Percentiles rank a stretch among this genome's conserved stretches.
Evolutionary conservation across 1,139 yeast species (phyloP).

Genomic region (Suhomyces maxii): DNA sequence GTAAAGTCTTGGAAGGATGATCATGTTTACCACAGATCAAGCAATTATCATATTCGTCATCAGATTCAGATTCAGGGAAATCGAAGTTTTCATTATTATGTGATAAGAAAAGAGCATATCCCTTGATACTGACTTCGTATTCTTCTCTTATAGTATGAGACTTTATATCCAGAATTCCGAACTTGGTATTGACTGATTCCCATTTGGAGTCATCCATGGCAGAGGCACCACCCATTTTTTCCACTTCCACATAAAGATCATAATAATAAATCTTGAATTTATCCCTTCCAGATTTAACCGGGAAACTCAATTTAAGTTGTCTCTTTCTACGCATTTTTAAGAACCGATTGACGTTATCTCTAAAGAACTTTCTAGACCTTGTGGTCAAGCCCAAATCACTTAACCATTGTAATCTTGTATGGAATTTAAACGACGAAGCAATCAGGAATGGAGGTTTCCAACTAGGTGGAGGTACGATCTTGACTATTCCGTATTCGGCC

Average conservation of each 20-base stretch:
- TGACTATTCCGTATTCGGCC: constrained; percentile 59
- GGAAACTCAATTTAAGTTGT: constrained; percentile 28
- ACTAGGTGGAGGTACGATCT: constrained; percentile 59
- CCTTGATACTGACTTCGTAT: constrained; percentile 35
- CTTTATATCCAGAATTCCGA: constrained; percentile 20
- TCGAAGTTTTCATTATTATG: constrained; percentile 19
- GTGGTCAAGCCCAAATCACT: constrained; percentile 64
- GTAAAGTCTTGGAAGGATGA: constrained; percentile 51
- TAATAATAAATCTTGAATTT: constrained; percentile 42
- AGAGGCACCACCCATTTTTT: constrained; percentile 25
- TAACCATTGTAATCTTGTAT: constrained; percentile 63
- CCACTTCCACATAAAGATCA: constrained; percentile 54
- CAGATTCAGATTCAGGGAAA: constrained; percentile 21
- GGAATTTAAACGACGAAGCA: constrained; percentile 56
- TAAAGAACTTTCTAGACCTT: constrained; percentile 62
- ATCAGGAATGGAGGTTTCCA: constrained; percentile 55
- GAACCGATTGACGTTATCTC: constrained; percentile 59
- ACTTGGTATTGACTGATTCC: constrained; percentile 31
- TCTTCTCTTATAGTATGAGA: constrained; percentile 27
- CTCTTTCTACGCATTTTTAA: constrained; percentile 45
- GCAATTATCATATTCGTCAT: constrained; percentile 40
- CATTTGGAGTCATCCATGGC: constrained; percentile 30
- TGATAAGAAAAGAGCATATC: constrained; percentile 47
- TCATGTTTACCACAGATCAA: constrained; percentile 52
- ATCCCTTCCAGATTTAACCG: constrained; percentile 9